These are phyloP conservation scores for Oryza coarctata DNA, from an alignment of 176 grass and related monocot genomes.

Conservation along the genomic window DNA sequence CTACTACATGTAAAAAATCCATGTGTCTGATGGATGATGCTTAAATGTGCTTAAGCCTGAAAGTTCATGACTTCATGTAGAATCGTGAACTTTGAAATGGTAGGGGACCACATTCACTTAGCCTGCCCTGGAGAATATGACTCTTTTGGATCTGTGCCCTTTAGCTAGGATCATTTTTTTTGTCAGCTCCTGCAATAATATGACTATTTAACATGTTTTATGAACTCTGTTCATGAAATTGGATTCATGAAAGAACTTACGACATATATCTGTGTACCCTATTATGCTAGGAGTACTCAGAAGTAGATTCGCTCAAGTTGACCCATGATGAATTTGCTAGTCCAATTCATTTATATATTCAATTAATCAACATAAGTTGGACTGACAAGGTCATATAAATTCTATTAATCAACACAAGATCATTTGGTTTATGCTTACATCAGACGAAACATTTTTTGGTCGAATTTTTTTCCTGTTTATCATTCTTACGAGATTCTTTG, in stretches of 20 bases:
- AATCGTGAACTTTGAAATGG: conserved; percentile 14
- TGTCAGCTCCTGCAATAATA: conserved; percentile 6
- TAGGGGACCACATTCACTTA: conserved; percentile 11
- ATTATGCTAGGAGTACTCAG: conserved; percentile 3
- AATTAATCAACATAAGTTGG: conserved; percentile 2
- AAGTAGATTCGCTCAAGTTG: conserved; percentile 24
- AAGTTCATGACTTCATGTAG: neutral
- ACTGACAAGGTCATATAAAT: neutral
- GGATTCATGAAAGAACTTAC: neutral
- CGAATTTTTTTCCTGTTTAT: conserved; percentile 11
- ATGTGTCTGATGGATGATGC: conserved; percentile 6
- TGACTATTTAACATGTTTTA: neutral
- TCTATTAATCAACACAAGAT: neutral
- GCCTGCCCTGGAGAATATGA: conserved; percentile 20
- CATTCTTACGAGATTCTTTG: neutral
- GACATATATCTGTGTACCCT: neutral
- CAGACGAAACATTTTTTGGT: neutral
- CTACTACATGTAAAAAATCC: conserved; percentile 2
- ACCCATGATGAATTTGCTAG: neutral
- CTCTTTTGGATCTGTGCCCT: neutral
- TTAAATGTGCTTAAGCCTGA: conserved; percentile 29
- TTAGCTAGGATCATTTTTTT: neutral
- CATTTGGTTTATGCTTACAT: neutral
- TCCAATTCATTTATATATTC: neutral
- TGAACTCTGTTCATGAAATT: neutral